Conservation (phyloP, 495 filamentous ascomycete species). For the Lophium mytilinum region DNA sequence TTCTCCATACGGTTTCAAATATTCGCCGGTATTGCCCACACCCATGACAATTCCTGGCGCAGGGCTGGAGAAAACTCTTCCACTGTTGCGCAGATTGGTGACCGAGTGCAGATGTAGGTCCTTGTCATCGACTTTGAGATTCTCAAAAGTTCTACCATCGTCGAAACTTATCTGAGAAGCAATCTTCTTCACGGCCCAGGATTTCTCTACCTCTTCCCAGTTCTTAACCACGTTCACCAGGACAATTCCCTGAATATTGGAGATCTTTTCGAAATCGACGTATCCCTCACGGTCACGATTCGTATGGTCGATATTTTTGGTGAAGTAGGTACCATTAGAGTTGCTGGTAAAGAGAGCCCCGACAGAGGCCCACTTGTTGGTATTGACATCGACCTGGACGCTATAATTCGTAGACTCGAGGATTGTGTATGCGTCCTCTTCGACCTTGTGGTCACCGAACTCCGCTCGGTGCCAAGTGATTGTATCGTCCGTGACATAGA, state of each 20-base stretch:
- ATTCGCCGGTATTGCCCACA: conserved; percentile 75
- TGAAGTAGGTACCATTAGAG: conserved; percentile 93
- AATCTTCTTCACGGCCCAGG: conserved; percentile 53
- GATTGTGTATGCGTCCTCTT: conserved; percentile 84
- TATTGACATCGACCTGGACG: conserved; percentile 90
- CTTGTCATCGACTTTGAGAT: conserved; percentile 50
- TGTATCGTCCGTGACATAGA: conserved; percentile 76
- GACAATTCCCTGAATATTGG: conserved; percentile 82
- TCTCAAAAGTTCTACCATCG: conserved; percentile 72
- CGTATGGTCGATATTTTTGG: conserved; percentile 78
- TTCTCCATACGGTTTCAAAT: conserved; percentile 55
- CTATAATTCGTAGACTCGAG: conserved; percentile 95
- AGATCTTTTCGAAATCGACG: conserved; percentile 91
- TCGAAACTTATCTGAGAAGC: conserved; percentile 83
- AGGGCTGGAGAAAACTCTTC: conserved; percentile 86
- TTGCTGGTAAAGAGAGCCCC: conserved; percentile 88
- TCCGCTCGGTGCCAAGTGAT: conserved; percentile 83
- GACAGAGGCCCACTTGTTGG: conserved; percentile 53
- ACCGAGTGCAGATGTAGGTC: conserved; percentile 83
- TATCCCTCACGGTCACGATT: conserved; percentile 63
- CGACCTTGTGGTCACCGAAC: conserved; percentile 71
- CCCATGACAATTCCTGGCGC: conserved; percentile 91
- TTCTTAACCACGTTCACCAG: conserved; percentile 87
- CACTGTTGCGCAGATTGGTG: conserved; percentile 67
- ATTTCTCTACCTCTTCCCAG: conserved; percentile 60